Conservation (phyloP, 1,284 basidiomycete species). For the Schizopora paradoxa region DNA sequence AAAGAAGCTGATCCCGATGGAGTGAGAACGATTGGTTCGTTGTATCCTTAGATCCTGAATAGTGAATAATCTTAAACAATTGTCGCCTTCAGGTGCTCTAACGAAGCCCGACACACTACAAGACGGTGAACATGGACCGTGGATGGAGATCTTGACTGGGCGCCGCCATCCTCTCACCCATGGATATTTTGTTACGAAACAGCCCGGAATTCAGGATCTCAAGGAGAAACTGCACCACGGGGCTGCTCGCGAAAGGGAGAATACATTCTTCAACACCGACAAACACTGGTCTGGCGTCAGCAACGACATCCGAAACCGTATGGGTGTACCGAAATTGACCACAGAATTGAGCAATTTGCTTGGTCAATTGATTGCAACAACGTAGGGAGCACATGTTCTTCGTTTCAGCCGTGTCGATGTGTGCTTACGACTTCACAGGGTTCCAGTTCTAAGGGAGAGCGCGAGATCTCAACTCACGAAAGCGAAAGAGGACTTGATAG, state of each 20-base stretch:
- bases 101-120: constrained; percentile 36
- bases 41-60: not conserved
- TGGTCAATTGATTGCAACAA: constrained; percentile 29
- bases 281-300: constrained; percentile 25
- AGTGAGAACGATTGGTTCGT: constrained; percentile 31
- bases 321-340: constrained; percentile 32
- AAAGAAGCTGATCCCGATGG: constrained; percentile 31
- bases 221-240: constrained; percentile 21
- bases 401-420: constrained; percentile 3
- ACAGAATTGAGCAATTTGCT: constrained; percentile 29
- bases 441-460: constrained; percentile 26
- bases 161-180: constrained; percentile 28
- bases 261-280: constrained; percentile 28
- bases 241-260: constrained; percentile 27
- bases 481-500: constrained; percentile 16
- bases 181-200: constrained; percentile 35
- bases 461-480: constrained; percentile 18
- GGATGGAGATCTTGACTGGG: constrained; percentile 34
- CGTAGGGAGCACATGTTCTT: constrained; percentile 20
- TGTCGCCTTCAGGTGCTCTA: constrained; percentile 29
- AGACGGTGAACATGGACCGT: constrained; percentile 15
- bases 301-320: constrained; percentile 20
- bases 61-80: not conserved
- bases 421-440: constrained; percentile 17
- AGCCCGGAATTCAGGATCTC: constrained; percentile 31